These are phyloP conservation scores for Pseudocercospora musae DNA, from an alignment of 2,329 filamentous ascomycete species.

Conservation along the genomic window DNA sequence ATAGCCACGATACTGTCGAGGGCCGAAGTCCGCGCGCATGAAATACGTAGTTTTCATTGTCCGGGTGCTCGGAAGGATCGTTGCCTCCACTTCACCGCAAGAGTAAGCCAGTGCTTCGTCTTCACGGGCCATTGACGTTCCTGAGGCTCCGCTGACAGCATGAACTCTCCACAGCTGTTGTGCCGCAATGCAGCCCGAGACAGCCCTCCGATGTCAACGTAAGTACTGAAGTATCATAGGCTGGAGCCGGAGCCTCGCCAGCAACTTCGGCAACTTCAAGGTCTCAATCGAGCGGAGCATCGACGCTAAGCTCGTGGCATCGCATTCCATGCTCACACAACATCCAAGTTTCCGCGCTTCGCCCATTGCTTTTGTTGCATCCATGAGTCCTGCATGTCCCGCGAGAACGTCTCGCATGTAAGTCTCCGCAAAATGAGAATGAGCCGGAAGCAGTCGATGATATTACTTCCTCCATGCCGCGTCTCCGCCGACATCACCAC, in stretches of 20 bases:
- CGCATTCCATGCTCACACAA: background rate
- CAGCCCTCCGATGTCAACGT: background rate
- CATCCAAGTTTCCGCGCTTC: background rate
- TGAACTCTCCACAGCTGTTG: background rate
- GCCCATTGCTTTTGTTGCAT: background rate
- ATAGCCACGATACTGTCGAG: background rate
- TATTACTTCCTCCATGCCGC: background rate
- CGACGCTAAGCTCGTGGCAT: background rate
- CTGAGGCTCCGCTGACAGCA: slow-evolving; percentile 6
- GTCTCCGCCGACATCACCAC: background rate
- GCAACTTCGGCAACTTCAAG: background rate
- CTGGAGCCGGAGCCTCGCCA: background rate
- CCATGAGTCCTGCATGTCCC: background rate
- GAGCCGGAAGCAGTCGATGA: background rate
- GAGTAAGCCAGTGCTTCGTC: background rate
- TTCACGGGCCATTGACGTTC: background rate
- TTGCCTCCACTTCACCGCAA: background rate
- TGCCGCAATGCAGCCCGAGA: background rate
- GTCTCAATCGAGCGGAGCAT: background rate
- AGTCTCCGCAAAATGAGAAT: background rate
- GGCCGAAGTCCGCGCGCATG: background rate
- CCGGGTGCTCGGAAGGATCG: background rate
- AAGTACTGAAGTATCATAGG: background rate
- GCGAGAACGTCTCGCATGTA: background rate
- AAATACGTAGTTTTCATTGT: background rate